Percentiles rank a stretch among this genome's conserved stretches.
These are phyloP conservation scores for Diaporthe nobilis DNA, from an alignment of 2,329 filamentous ascomycete genomes.

Conservation along the genomic window DNA sequence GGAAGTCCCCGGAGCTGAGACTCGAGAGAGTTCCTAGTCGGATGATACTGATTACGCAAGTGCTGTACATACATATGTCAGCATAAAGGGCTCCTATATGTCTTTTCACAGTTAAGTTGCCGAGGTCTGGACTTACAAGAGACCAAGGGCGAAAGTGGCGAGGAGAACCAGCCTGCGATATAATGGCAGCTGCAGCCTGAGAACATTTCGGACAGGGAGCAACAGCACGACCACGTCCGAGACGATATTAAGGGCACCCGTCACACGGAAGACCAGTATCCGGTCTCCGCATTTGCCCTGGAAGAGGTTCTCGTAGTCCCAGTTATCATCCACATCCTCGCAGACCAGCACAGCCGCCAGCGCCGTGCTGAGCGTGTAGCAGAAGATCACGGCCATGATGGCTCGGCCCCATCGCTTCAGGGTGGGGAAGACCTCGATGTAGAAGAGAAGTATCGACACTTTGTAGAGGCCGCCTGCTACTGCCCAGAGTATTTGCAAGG, in stretches of 20 bases:
- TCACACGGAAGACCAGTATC: not conserved
- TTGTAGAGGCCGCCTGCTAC: conserved; percentile 28
- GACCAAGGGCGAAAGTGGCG: conserved; percentile 25
- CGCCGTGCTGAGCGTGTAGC: conserved; percentile 3
- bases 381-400: conserved; percentile 13
- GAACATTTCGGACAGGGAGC: conserved; percentile 12
- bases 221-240: conserved; percentile 26
- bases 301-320: conserved; percentile 4
- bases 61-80: not conserved
- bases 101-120: too few relatives aligned
- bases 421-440: conserved; percentile 14
- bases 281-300: conserved; percentile 9
- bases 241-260: conserved; percentile 24
- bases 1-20: not conserved
- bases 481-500: conserved; percentile 24
- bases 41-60: conserved; percentile 20
- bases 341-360: conserved; percentile 4
- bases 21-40: conserved; percentile 2
- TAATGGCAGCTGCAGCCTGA: conserved; percentile 21
- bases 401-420: not conserved
- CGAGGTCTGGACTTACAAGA: conserved; percentile 7
- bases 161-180: conserved; percentile 26
- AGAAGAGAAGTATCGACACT: conserved; percentile 28
- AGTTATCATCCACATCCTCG: conserved; percentile 25
- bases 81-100: not conserved